A percentile compares a stretch with the other conserved stretches of the same genome.
phyloP scores from a whole-genome alignment of 495 filamentous ascomycete genomes.

The Pseudomonodictys pantanalensis region DNA sequence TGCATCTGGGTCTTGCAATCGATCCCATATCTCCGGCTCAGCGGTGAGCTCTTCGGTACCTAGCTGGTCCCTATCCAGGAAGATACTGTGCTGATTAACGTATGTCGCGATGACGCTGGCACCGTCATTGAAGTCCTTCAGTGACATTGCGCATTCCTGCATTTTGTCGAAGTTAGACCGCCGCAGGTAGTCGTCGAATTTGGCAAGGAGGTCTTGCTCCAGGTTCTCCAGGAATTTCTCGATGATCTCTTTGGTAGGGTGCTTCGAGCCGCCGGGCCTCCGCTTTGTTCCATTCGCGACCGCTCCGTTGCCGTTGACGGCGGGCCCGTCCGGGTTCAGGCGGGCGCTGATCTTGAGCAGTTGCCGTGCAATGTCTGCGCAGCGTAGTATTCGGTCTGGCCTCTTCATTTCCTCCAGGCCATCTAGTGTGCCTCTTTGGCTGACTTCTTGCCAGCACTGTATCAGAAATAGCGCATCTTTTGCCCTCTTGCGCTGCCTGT shows the following conservation, averaged over 20 bases:
- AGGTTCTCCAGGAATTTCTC: slow-evolving; percentile 95
- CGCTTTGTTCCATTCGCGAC: slow-evolving; percentile 36
- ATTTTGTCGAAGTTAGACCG: slow-evolving; percentile 94
- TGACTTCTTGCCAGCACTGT: slow-evolving; percentile 92
- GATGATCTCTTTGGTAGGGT: slow-evolving; percentile 82
- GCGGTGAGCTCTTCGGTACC: slow-evolving; percentile 85
- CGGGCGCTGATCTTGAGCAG: slow-evolving; percentile 82
- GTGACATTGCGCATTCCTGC: slow-evolving; percentile 77
- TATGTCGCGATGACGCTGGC: slow-evolving; percentile 90
- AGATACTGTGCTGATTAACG: slow-evolving; percentile 99
- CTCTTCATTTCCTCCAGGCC: slow-evolving; percentile 76
- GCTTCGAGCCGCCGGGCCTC: slow-evolving; percentile 44
- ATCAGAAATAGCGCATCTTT: slow-evolving; percentile 92
- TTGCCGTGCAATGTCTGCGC: slow-evolving; percentile 85
- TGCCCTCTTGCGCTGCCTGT: slow-evolving; percentile 83
- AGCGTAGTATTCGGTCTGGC: slow-evolving; percentile 81
- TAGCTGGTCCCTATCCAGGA: slow-evolving; percentile 87
- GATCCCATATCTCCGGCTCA: slow-evolving; percentile 78
- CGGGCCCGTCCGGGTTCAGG: slow-evolving; percentile 71
- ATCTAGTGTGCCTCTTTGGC: slow-evolving; percentile 75
- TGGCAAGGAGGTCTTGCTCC: slow-evolving; percentile 91
- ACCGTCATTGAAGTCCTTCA: slow-evolving; percentile 94
- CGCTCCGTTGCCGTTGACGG: slow-evolving; percentile 49
- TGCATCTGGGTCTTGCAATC: slow-evolving; percentile 87
- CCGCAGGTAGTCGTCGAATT: slow-evolving; percentile 95